These are phyloP conservation scores for Polytrichum formosum DNA, from an alignment of 225 moss, liverwort and hornwort genomes.

Conservation along the genomic window DNA sequence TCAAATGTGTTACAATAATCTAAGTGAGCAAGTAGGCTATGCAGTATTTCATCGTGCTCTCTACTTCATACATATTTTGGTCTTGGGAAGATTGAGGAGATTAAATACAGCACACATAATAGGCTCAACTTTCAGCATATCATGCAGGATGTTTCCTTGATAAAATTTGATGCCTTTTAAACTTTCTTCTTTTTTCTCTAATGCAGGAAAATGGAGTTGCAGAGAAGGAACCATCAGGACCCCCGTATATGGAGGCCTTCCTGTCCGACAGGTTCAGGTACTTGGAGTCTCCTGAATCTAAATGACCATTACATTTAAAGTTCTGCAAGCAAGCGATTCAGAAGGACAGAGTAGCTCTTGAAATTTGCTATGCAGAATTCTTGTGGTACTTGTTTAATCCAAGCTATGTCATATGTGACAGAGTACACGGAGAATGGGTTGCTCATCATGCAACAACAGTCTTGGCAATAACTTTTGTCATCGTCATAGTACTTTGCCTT, in stretches of 20 bases:
- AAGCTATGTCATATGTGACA: slow-evolving; percentile 33
- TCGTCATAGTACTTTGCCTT: slow-evolving; percentile 55
- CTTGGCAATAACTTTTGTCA: slow-evolving; percentile 42
- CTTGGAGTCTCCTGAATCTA: too few species aligned
- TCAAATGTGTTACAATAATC: too few species aligned
- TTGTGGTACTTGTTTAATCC: background rate
- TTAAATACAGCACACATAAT: too few species aligned
- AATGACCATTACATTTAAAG: too few species aligned
- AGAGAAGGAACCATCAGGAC: slow-evolving; percentile 18
- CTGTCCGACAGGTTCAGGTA: slow-evolving; percentile 88
- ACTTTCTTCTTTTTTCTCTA: slow-evolving; percentile 1
- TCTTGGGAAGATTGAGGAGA: too few species aligned
- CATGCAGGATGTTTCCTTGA: too few species aligned
- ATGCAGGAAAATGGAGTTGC: slow-evolving; percentile 47
- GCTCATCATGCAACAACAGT: slow-evolving; percentile 63
- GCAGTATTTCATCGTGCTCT: background rate
- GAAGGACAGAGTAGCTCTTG: too few species aligned
- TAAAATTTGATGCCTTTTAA: background rate
- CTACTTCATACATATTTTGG: background rate
- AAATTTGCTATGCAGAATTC: too few species aligned
- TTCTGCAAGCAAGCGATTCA: too few species aligned
- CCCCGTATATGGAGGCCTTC: slow-evolving; percentile 64
- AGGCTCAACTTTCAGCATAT: too few species aligned
- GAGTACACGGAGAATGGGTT: slow-evolving; percentile 80
- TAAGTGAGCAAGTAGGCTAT: too few species aligned